These are phyloP conservation scores for Barnettozyma salicaria DNA, from an alignment of 805 yeast genomes.

Conservation along the genomic window DNA sequence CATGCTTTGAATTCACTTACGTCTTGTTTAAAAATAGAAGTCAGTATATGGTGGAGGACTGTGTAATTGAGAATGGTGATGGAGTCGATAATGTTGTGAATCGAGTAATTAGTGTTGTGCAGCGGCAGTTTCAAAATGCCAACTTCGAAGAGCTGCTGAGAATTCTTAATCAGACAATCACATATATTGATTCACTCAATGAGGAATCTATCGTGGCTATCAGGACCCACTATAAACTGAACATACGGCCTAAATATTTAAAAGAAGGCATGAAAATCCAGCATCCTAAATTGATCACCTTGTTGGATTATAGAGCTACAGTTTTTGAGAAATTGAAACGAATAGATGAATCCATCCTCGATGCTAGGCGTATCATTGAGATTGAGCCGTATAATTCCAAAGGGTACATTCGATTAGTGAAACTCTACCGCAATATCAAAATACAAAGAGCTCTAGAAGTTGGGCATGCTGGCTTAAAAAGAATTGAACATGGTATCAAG, in stretches of 20 bases:
- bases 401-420: slow-evolving; percentile 21
- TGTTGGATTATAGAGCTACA: slow-evolving; percentile 24
- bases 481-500: slow-evolving; percentile 5
- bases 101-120: slow-evolving; percentile 14
- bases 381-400: slow-evolving; percentile 24
- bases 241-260: slow-evolving; percentile 14
- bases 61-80: not conserved
- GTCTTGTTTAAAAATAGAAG: too few species aligned
- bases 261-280: slow-evolving; percentile 4
- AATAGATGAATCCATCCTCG: slow-evolving; percentile 14
- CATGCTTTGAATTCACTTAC: too few species aligned
- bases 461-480: slow-evolving; percentile 7
- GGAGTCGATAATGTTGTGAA: slow-evolving; percentile 3
- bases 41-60: too few species aligned
- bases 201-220: slow-evolving; percentile 9
- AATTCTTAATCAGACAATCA: slow-evolving; percentile 17
- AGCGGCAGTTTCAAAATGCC: slow-evolving; percentile 12
- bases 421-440: slow-evolving; percentile 11
- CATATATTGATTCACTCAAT: slow-evolving; percentile 17
- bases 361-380: slow-evolving; percentile 15
- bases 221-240: slow-evolving; percentile 14
- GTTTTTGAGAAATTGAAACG: slow-evolving; percentile 16
- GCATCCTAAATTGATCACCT: slow-evolving; percentile 21
- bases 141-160: slow-evolving; percentile 14
- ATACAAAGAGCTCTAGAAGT: slow-evolving; percentile 8